Evolutionary conservation across 768 basidiomycete genomes (phyloP).

Genomic region (Tubosaeta sp.): DNA sequence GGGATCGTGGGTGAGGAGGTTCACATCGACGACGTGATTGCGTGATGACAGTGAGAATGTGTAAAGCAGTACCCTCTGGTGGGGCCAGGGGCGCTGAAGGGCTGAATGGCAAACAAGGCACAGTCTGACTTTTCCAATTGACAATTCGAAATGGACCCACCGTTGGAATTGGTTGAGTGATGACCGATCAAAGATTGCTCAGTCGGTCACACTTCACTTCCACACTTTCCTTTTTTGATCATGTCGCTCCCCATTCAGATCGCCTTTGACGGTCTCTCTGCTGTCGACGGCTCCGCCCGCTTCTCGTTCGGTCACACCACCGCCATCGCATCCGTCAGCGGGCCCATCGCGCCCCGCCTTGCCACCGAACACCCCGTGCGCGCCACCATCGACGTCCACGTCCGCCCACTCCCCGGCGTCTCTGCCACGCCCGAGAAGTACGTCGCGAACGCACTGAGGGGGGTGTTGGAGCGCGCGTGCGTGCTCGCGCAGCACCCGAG

Average conservation of each 20-base stretch:
- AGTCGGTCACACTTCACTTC: no score
- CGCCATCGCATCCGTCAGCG: conserved; percentile 71
- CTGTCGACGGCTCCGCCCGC: conserved; percentile 73
- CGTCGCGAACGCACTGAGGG: conserved; percentile 48
- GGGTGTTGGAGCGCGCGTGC: conserved; percentile 56
- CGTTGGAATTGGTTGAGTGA: no score
- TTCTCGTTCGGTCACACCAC: conserved; percentile 38
- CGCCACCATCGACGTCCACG: conserved; percentile 68
- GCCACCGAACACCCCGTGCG: conserved; percentile 66
- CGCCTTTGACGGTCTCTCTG: conserved; percentile 56
- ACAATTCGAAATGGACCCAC: no score
- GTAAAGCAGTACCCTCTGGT: no score
- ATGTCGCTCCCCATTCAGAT: conserved; percentile 30
- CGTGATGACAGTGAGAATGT: background rate
- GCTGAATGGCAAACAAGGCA: no score
- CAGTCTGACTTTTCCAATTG: no score
- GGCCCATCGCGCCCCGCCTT: conserved; percentile 73
- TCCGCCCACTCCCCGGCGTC: conserved; percentile 66
- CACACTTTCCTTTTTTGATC: background rate
- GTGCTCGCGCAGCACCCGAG: conserved; percentile 68
- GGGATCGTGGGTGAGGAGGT: background rate
- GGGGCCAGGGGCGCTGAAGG: no score
- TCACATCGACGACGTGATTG: background rate
- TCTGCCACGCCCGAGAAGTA: conserved; percentile 69
- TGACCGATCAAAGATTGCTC: no score